Evolutionary conservation across 2,329 filamentous ascomycete species (phyloP), one percentile per base, ranked within the genome.

Genomic region (Arthrobotrys pseudoclavata): DNA sequence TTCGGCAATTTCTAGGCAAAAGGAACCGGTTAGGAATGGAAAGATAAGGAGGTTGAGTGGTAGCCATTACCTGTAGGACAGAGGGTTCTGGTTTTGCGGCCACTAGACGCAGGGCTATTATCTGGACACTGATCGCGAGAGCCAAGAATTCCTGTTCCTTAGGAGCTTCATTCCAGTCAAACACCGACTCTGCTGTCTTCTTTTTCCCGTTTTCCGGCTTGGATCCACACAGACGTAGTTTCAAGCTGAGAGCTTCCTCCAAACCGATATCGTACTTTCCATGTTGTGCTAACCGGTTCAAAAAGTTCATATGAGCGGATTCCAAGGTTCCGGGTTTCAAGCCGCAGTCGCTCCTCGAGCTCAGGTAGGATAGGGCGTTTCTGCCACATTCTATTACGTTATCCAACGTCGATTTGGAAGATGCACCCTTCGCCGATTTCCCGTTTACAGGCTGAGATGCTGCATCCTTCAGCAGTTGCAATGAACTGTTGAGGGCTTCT

Each of bases 341-440:
- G 45, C 72, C 72, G 50, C 64, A 70, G 45, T 70, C 57, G 18
- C 24, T 47, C 31, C 42, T 70, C 18, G 72, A 76, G 37, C 68
- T 70, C 13, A 76, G 52, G 42, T 70, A 76, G 3, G 60, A 64
- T 37, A 76, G 66, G 9, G 72, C 66, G 3, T 70, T 68, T 24
- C 72, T 69, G 37, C 72, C 72, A 47, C 72, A 76, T 24, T 76
- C 72, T 48, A 76, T 70, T 20, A 76, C 66, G 13, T 66, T 70
- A 18, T 70, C 72, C 22, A 76, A 31, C 4, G 67, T 24, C 12
- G 72, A 57, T 62, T 70, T 76, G 9, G 71, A 69, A 10, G 60
- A 60, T 24, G 50, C 20, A 2, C 31, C 12, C 57, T 76, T 76
- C 20, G n/a, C n/a, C n/a, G 60, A 20, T 67, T 76, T 76, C 5